phyloP scores from a whole-genome alignment of 176 grass and related monocot genomes.

The maize (Zea mays) region DNA sequence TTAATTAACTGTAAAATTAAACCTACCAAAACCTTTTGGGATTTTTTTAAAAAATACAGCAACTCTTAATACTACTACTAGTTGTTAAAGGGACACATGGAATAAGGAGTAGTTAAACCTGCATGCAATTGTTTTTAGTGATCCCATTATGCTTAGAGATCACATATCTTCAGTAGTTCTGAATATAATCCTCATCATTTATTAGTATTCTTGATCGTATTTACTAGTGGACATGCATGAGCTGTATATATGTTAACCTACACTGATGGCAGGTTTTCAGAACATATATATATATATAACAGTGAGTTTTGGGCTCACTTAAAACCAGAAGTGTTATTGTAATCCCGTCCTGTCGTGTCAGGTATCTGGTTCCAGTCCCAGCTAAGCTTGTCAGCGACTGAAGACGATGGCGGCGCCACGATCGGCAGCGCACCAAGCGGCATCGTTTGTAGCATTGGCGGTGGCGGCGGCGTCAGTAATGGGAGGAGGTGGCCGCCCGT shows the following conservation, averaged over 20 bases:
- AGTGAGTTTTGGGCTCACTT: conserved; percentile 50
- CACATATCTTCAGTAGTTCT: conserved; percentile 25
- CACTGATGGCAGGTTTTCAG: conserved; percentile 31
- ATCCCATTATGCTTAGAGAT: conserved; percentile 24
- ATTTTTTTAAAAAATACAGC: neutral
- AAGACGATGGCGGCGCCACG: neutral
- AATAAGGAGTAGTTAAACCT: neutral
- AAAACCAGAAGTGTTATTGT: conserved; percentile 43
- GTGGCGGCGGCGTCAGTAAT: conserved; percentile 8
- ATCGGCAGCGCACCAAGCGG: conserved; percentile 37
- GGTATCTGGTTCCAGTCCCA: conserved; percentile 78
- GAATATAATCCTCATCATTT: conserved; percentile 12
- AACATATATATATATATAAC: conserved; percentile 30
- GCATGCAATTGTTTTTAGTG: neutral
- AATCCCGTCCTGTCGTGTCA: conserved; percentile 51
- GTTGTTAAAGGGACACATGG: neutral
- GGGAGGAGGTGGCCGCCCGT: conserved; percentile 42
- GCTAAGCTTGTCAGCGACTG: conserved; percentile 67
- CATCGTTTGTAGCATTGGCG: conserved; percentile 31
- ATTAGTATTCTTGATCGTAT: conserved; percentile 16
- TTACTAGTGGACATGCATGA: conserved; percentile 1
- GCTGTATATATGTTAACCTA: conserved; percentile 37
- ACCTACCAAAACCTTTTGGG: conserved; percentile 7
- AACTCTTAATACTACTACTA: neutral
- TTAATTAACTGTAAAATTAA: conserved; percentile 11